Base-by-base conservation (phyloP, 1,139 yeast species). In the Tardiomyces blankii region DNA sequence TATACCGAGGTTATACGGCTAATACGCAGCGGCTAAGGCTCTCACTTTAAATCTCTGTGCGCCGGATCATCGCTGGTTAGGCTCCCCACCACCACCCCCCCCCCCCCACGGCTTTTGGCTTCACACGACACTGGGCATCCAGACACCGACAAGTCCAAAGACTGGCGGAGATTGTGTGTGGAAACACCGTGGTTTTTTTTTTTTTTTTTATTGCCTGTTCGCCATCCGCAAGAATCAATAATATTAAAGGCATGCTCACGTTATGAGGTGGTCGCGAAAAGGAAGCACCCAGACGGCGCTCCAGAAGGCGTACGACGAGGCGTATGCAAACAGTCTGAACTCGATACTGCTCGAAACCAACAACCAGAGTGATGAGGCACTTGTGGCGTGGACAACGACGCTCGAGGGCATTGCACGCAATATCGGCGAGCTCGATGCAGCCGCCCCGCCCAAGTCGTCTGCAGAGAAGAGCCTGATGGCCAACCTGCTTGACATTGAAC, bases 291-390 rank as follows among this genome's bases (percentile, higher is more conserved):
- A 52, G 47, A 55, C 58, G 39, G 49, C 54, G 21, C 56, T 65
- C 42, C 67, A 64, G 49, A 49, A 52, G 39, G 55, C 62, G 14
- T 64, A 65, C 51, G 66, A 65, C 42, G 68, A 63, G 39, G 67
- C 68, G 14, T 64, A 65, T 49, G 62, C 63, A 52, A 51, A 60
- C 39, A 60, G 66, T 8, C 56, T 65, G 21, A 65, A 65, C 49
- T 59, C 66, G 25, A 62, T 65, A 13, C 57, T 65, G 32, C 52
- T 62, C 40, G 69, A 65, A 45, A 51, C 56, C 38, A 54, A 59
- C 46, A 60, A 60, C 49, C 59, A 63, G 44, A 54, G 51, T 19
- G 55, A 51, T n/a, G 58, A 52, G 32, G 62, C 67, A 7, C 55
- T 65, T 21, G 51, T 48, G 23, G 51, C 62, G 12, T 64, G 68